Evolutionary conservation across 768 basidiomycete species (phyloP), one percentile per base, ranked within the genome.

Genomic region (Trametes sanguinea): DNA sequence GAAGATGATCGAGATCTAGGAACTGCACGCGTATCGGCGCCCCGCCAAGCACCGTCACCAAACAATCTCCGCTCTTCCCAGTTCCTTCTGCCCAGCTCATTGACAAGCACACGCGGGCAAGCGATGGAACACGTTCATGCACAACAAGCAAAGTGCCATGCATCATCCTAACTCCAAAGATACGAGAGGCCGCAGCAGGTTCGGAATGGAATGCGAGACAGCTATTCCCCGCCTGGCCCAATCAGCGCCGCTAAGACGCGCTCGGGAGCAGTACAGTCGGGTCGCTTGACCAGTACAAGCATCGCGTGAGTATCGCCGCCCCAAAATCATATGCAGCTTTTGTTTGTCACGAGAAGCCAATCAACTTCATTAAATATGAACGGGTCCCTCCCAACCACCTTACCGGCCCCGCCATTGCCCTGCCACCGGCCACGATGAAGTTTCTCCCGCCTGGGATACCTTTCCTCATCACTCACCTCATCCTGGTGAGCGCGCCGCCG

Each of bases 401-500:
- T 16, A 5, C 11, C 27, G 10, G 7, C 27, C n/a, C 29, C 47
- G 27, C 14, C 47, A 9, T 30, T 27, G 27, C 30, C 29, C 29
- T 30, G 47, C 17, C 40, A 29, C 46, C 14, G n/a, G 42, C 54
- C 54, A 51, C 50, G 40, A 62, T 56, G 54, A 51, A 61, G 44
- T 48, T 57, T 40, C 62, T 65, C 4, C 61, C 47, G 27, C 47
- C 47, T 30, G 47, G 47, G 27, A 30, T 48, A 11, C 50, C 35
- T 7, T 40, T 61, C 32, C 55, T 68, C 32, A 11, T 64, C 32
- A 56, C 54, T n/a, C 29, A 51, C 6, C 50, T 62, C 32, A 47
- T 68, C 17, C 7, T 62, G 4, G 4, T 63, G 0, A 48, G 51
- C 17, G 46, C 57, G 4, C 54, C 61, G 1, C 62, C 64, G 11